Evolutionary conservation across 208 protist species (phyloP), one percentile per base, ranked within the genome.

Genomic region (Crithidia sp.): DNA sequence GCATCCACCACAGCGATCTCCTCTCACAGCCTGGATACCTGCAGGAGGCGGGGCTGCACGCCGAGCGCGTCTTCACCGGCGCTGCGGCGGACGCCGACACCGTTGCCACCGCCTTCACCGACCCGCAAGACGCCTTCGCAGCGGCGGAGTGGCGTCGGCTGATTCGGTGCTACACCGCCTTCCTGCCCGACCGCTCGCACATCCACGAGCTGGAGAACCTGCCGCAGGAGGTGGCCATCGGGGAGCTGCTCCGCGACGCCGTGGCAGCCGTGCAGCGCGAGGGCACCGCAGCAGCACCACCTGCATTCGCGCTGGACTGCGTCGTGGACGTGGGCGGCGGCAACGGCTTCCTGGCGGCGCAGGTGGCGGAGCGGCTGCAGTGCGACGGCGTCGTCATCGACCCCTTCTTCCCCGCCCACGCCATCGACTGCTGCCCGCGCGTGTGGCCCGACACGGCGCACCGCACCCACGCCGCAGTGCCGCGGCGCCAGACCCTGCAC

Each of bases 161-260:
- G 10, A 92, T 96, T 63, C 87, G 87, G 66, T 40, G 4, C 44
- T 91, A 95, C 82, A 90, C 91, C 41, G 63, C 85, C 40, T 76
- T 84, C 53, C 71, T 96, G 10, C 87, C 87, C 2, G 91, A 94
- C 62, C 88, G 91, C 67, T 93, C 89, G 13, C 74, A 83, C 61
- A 68, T 86, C n/a, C 89, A 96, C 58, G 89, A 94, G 70, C 65
- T 96, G 64, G 84, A 94, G 76, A 96, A 94, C 67, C 67, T 93
- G 41, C 89, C 91, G 44, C 91, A 94, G 76, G 89, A 96, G 66
- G 84, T 94, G 58, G 85, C 83, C 13, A 90, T 96, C 40, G 85
- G 86, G 8, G 91, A 94, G 71, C 53, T 96, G 50, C 54, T 93
- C 7, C 45, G 45, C 53, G 71, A 76, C 41, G 47, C 71, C n/a